These are phyloP conservation scores for Rhizopogon sp. DNA, from an alignment of 768 basidiomycete species.

Conservation along the genomic window DNA sequence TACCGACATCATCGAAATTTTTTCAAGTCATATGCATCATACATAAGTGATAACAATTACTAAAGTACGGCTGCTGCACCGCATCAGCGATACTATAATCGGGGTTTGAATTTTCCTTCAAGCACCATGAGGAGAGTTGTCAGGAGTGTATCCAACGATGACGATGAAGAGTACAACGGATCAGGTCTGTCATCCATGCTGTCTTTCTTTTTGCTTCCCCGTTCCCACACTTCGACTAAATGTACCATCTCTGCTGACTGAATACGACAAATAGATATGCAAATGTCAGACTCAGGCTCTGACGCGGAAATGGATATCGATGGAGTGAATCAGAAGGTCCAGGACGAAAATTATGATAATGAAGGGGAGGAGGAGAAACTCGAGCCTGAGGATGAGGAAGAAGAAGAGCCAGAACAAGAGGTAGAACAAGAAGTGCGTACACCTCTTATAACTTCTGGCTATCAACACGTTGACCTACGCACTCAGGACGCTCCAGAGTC, in stretches of 20 bases:
- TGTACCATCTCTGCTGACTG: neutral
- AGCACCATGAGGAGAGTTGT: neutral
- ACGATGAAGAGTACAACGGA: conserved; percentile 4
- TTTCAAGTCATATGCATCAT: no score
- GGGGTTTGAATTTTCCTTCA: conserved; percentile 18
- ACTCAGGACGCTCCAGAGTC: conserved; percentile 27
- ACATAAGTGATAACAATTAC: no score
- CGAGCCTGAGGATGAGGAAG: conserved; percentile 32
- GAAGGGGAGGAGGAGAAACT: conserved; percentile 21
- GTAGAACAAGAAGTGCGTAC: conserved; percentile 15
- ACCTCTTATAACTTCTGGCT: conserved; percentile 1
- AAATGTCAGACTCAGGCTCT: conserved; percentile 16
- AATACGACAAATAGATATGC: conserved; percentile 15
- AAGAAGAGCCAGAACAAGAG: conserved; percentile 31
- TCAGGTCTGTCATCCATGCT: neutral
- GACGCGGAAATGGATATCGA: conserved; percentile 37
- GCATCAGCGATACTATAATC: neutral
- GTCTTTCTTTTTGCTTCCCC: neutral
- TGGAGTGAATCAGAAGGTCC: conserved; percentile 23
- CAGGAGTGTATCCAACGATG: conserved; percentile 8
- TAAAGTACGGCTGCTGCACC: no score
- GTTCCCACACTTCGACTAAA: conserved; percentile 4
- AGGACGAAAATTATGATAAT: conserved; percentile 12
- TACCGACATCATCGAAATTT: no score
- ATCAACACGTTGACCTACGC: conserved; percentile 16